Percentiles rank a stretch among this genome's conserved stretches.
Evolutionary conservation across 2,329 filamentous ascomycete genomes (phyloP).

Genomic region (Falciphora oryzae): DNA sequence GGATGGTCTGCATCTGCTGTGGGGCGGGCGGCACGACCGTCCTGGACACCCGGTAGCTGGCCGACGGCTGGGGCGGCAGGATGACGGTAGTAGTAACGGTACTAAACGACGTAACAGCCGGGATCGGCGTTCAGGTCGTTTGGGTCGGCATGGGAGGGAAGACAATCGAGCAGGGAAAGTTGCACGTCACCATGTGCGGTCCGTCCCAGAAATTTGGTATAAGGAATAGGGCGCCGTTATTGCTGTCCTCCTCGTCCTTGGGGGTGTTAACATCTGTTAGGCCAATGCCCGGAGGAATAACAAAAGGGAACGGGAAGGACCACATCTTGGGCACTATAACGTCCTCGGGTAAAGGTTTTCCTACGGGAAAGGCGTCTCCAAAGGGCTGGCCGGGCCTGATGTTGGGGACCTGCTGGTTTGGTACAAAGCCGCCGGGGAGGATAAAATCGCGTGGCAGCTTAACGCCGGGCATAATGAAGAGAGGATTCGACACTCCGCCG

Average conservation of each 20-base stretch:
- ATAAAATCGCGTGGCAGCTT: not conserved
- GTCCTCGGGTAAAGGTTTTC: not conserved
- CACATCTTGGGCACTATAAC: slow-evolving; percentile 2
- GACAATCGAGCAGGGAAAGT: slow-evolving; percentile 9
- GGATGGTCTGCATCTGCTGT: not conserved
- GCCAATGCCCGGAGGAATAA: not conserved
- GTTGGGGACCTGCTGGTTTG: not conserved
- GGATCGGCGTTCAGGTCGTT: not conserved
- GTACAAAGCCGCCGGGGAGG: not conserved
- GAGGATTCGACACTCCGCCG: not conserved
- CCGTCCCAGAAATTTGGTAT: not conserved
- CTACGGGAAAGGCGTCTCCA: not conserved
- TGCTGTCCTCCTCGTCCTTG: not conserved
- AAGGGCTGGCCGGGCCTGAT: not conserved
- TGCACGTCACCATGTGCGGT: slow-evolving; percentile 4
- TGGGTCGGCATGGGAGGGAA: slow-evolving; percentile 7
- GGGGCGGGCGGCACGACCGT: not conserved
- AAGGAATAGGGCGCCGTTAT: not conserved
- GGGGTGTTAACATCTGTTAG: slow-evolving; percentile 2
- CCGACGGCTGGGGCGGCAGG: not conserved
- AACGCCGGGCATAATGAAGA: not conserved
- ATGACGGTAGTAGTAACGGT: not conserved
- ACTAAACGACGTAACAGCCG: slow-evolving; percentile 4
- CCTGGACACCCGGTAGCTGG: slow-evolving; percentile 1
- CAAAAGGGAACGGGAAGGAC: slow-evolving; percentile 6